Conservation (phyloP, 352 stramenopile species). For the Pythium aristosporum region DNA sequence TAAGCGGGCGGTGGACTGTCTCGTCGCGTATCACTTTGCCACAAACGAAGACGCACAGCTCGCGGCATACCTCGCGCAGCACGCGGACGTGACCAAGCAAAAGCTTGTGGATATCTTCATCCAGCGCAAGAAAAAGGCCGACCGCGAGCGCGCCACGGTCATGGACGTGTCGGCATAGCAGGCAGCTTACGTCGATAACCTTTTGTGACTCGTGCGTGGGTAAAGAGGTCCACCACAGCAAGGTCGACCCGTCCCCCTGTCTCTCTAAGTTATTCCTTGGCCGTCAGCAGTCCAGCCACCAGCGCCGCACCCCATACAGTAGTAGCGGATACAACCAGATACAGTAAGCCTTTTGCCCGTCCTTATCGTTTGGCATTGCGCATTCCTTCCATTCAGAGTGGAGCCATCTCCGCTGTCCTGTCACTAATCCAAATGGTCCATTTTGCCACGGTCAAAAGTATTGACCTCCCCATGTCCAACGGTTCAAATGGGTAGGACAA, state of each 20-base stretch:
- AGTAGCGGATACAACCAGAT: slow-evolving; percentile 11
- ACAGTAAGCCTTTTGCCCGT: background rate
- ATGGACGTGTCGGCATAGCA: slow-evolving; percentile 28
- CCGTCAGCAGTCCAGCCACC: background rate
- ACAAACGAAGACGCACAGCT: slow-evolving; percentile 42
- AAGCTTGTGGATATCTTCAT: slow-evolving; percentile 79
- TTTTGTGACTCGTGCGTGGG: too few relatives aligned
- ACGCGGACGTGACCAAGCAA: slow-evolving; percentile 52
- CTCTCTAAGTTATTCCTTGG: slow-evolving; percentile 20
- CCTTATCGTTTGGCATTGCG: background rate
- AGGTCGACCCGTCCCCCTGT: background rate
- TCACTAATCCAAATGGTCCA: slow-evolving; percentile 1
- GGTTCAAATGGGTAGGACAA: background rate
- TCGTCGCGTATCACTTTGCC: slow-evolving; percentile 69
- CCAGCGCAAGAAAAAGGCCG: slow-evolving; percentile 36
- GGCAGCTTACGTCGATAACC: background rate
- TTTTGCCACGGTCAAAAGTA: slow-evolving; percentile 7
- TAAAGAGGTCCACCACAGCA: background rate
- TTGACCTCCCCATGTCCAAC: background rate
- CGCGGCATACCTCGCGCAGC: slow-evolving; percentile 40
- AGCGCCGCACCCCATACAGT: slow-evolving; percentile 9
- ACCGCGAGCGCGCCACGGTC: slow-evolving; percentile 19
- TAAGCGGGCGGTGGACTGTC: slow-evolving; percentile 61
- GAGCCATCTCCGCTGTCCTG: slow-evolving; percentile 9
- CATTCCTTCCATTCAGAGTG: background rate